Base-by-base conservation (phyloP, 2,329 filamentous ascomycete genomes). In the Sporothrix schenckii region DNA sequence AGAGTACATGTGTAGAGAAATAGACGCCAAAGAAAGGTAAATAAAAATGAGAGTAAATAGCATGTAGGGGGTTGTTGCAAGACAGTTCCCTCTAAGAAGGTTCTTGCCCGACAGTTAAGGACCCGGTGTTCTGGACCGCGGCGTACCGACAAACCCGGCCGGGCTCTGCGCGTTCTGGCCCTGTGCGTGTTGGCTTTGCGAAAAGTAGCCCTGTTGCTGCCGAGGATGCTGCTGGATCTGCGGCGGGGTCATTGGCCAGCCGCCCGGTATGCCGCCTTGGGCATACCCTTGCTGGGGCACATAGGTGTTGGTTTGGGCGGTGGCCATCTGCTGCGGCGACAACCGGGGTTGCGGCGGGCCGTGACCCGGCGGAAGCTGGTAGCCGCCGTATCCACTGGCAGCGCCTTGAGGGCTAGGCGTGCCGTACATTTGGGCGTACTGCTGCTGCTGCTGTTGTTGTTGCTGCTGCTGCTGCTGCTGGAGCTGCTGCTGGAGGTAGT, bases 21-120 rank as follows among this genome's bases (percentile, higher is more conserved):
- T 4, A 19, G 9, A 61, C 41, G 16, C 6, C 14, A n/a, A 5
- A 56, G 27, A 10, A 10, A 9, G 27, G 16, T n/a, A 6, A 19
- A 24, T 6, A 16, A 6, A 54, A 54, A 66, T 10, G 50, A 21
- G 16, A 41, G n/a, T 19, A 30, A 14, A 66, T 54, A 16, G 7
- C 27, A 34, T 1, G 14, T 10, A 19, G 14, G 30, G 24, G 4
- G 52, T 24, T 21, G 10, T 24, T 11, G 14, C n/a, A 3, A 14
- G 10, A 27, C 27, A 27, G 21, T 6, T 16, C 1, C 2, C 39
- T 14, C 6, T 61, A 19, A 7, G 10, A 7, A 78, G 77, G 66
- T 78, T 77, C 68, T 79, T 77, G 13, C 77, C 78, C 39, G 75
- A 75, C 10, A 75, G 75, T 9, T 75, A 74, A 1, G 75, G 69